Percentiles rank a stretch among this genome's conserved stretches.
These are phyloP conservation scores for Chlorella ohadii DNA, from an alignment of 139 green algal genomes.

Conservation along the genomic window DNA sequence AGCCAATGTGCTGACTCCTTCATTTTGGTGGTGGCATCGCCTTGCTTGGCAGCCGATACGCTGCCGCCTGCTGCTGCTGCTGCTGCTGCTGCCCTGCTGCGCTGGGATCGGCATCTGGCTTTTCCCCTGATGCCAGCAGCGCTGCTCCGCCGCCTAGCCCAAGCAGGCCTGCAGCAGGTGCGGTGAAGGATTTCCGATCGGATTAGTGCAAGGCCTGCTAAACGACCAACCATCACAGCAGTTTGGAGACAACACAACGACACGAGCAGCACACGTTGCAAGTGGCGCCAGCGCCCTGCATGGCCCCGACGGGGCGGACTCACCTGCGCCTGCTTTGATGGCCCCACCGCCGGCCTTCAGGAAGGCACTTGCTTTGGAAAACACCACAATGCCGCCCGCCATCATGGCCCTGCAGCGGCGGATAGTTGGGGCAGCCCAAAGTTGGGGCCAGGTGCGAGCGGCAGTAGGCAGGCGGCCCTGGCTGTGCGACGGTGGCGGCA, in stretches of 20 bases:
- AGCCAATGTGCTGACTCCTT: too few species aligned
- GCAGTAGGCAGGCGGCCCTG: too few species aligned
- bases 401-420: conserved; percentile 28
- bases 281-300: too few species aligned
- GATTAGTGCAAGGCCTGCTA: too few species aligned
- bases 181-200: too few species aligned
- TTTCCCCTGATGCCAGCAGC: not conserved
- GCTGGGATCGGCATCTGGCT: not conserved
- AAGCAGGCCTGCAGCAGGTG: not conserved
- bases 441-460: not conserved
- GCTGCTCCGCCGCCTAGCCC: conserved; percentile 1
- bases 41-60: conserved; percentile 15
- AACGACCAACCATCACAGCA: too few species aligned
- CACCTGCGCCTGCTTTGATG: not conserved
- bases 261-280: too few species aligned
- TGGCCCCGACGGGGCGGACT: too few species aligned
- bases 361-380: conserved; percentile 39
- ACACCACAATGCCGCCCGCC: conserved; percentile 32
- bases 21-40: not conserved
- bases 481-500: not conserved
- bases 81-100: not conserved
- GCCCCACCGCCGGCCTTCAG: conserved; percentile 41
- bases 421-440: not conserved
- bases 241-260: too few species aligned
- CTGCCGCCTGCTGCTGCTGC: not conserved